A percentile compares a stretch with the other conserved stretches of the same genome.
Evolutionary conservation across 305 asterid genomes (phyloP).

Genomic region (Fraxinus albicans): DNA sequence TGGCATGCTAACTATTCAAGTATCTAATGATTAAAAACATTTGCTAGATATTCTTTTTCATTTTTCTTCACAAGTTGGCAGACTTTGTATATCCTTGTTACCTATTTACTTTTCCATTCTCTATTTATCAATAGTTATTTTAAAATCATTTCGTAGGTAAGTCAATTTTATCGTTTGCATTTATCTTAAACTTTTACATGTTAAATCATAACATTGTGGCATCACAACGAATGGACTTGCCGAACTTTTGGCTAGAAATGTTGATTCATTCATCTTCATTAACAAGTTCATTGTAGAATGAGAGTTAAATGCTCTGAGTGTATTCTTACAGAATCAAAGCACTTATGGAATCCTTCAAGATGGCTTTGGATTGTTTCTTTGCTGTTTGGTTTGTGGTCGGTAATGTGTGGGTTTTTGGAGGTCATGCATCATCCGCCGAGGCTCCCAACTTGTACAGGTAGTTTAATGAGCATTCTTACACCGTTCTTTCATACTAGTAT

Average conservation of each 20-base stretch:
- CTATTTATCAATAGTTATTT: neutral
- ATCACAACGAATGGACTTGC: neutral
- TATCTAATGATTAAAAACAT: neutral
- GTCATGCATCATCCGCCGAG: constrained; percentile 72
- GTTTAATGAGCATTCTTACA: neutral
- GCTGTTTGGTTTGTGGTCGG: constrained; percentile 99
- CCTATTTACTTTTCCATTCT: neutral
- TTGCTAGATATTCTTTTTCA: neutral
- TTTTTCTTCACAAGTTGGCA: neutral
- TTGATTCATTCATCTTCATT: neutral
- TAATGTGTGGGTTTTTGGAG: constrained; percentile 93
- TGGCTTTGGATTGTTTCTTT: constrained; percentile 97
- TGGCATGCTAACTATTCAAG: neutral
- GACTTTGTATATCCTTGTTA: neutral
- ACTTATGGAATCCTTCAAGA: constrained; percentile 70
- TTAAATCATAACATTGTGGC: neutral
- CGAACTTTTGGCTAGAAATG: constrained; percentile 10
- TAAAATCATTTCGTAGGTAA: neutral
- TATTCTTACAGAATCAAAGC: constrained; percentile 65
- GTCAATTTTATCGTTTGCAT: neutral
- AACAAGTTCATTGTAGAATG: neutral
- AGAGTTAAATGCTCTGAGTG: constrained; percentile 13
- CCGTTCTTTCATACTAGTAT: neutral
- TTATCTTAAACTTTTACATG: neutral
- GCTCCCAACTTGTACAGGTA: constrained; percentile 96